A percentile compares a stretch with the other conserved stretches of the same genome.
Evolutionary conservation across 371 early-diverging fungal genomes (phyloP).

Genomic region (Saksenaea vasiformis): DNA sequence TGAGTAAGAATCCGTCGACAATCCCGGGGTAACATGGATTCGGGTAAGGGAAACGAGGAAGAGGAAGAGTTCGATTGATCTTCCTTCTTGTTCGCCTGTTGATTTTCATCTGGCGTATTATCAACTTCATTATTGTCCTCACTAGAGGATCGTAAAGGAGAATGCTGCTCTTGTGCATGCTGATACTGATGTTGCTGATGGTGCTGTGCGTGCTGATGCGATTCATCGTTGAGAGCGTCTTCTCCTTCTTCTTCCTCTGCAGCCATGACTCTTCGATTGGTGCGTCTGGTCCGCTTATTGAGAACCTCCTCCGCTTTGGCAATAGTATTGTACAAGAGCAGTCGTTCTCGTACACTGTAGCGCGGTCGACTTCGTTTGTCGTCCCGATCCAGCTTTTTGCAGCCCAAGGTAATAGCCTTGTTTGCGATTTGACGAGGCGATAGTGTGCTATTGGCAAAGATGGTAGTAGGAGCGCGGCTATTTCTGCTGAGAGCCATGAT

Average conservation of each 20-base stretch:
- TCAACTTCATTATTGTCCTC: not conserved
- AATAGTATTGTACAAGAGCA: conserved; percentile 39
- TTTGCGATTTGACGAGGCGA: conserved; percentile 47
- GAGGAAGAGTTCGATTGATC: not conserved
- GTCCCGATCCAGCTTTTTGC: conserved; percentile 44
- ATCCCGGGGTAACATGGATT: conserved; percentile 16
- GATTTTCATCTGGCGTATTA: not conserved
- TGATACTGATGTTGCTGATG: not conserved
- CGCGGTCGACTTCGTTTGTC: conserved; percentile 34
- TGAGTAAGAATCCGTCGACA: conserved; percentile 12
- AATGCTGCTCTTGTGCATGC: conserved; percentile 5
- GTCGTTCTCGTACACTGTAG: conserved; percentile 39
- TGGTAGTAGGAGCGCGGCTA: conserved; percentile 25
- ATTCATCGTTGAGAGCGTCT: not conserved
- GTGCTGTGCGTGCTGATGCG: not conserved
- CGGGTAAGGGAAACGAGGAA: conserved; percentile 2
- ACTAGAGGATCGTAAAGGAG: conserved; percentile 9
- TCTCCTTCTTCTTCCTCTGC: conserved; percentile 28
- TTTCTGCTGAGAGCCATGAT: not conserved
- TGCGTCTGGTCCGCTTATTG: conserved; percentile 30
- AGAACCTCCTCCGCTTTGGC: conserved; percentile 36
- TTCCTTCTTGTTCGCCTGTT: not conserved
- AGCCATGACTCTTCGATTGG: conserved; percentile 31
- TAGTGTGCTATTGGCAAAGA: conserved; percentile 14
- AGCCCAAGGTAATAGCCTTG: conserved; percentile 33